Evolutionary conservation across 2,329 filamentous ascomycete genomes (phyloP).

Genomic region (Ophiostoma australiae): DNA sequence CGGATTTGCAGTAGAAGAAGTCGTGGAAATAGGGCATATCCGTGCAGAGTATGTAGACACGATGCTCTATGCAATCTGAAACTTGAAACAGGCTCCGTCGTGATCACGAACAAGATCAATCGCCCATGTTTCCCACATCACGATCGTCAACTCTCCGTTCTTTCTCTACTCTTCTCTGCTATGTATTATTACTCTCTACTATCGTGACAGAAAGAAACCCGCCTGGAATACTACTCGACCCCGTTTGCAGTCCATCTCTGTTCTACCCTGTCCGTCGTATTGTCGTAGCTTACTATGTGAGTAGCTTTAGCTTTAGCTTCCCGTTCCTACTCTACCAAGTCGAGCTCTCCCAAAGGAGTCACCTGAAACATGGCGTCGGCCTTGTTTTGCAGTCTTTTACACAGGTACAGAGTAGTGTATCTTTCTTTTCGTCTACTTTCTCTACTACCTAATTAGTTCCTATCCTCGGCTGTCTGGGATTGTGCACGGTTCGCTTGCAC

Average conservation of each 20-base stretch:
- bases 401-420: background rate
- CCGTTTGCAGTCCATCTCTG: background rate
- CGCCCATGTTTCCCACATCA: background rate
- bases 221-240: background rate
- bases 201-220: background rate
- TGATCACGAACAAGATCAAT: background rate
- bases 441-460: background rate
- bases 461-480: conserved; percentile 12
- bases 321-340: too few relatives aligned
- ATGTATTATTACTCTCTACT: background rate
- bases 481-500: conserved; percentile 7
- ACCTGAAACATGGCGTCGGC: conserved; percentile 3
- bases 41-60: too few relatives aligned
- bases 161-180: background rate
- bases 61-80: background rate
- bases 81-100: background rate
- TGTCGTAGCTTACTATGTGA: background rate
- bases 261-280: background rate
- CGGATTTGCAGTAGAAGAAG: background rate
- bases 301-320: background rate
- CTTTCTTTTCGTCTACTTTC: background rate
- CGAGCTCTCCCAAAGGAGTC: background rate
- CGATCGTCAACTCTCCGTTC: background rate
- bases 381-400: too few relatives aligned
- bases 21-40: too few relatives aligned